Base-by-base conservation (phyloP, 208 protist species). In the Leishmania tarentolae region DNA sequence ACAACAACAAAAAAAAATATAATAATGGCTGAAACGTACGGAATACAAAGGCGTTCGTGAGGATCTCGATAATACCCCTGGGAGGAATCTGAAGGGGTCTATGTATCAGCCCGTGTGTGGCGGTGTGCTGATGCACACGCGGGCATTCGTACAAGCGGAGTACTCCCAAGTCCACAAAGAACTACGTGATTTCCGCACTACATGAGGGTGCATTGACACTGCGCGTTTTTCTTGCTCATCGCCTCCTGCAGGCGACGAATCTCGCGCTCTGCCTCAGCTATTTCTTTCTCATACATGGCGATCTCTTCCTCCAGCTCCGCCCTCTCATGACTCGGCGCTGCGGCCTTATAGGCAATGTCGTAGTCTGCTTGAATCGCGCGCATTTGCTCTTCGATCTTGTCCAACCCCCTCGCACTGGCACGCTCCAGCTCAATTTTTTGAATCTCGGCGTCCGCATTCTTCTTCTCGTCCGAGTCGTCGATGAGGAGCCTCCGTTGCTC, bases 161-260 rank as follows among this genome's bases (percentile, higher is more conserved):
- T 37, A 24, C 15, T 44, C 17, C 28, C 8, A 52, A n/a, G n/a
- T n/a, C n/a, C n/a, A n/a, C 28, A 44, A 31, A 73, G 17, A 40
- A 1, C 37, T 6, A 65, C 57, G 74, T 5, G 66, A 40, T 28
- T 61, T 3, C 44, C 59, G 65, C 44, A 13, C 71, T 92, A 97
- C 93, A 97, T 97, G 37, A 87, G 37, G 47, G 63, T 78, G 69
- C 93, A 97, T 56, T 86, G 63, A 63, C 90, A 90, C 59, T 93
- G 85, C 1, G 83, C 19, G 79, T 94, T 90, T 69, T 84, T 86
- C 57, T 88, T 80, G 35, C 93, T 90, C 53, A 93, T 86, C 59
- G 93, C 91, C 1, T 24, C 57, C 75, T 92, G 85, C 73, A 97
- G 68, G 1, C 80, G 75, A 1, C 76, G 65, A 42, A 87, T 92